phyloP scores from a whole-genome alignment of 768 basidiomycete genomes.

The Symmetrospora coprosmae region DNA sequence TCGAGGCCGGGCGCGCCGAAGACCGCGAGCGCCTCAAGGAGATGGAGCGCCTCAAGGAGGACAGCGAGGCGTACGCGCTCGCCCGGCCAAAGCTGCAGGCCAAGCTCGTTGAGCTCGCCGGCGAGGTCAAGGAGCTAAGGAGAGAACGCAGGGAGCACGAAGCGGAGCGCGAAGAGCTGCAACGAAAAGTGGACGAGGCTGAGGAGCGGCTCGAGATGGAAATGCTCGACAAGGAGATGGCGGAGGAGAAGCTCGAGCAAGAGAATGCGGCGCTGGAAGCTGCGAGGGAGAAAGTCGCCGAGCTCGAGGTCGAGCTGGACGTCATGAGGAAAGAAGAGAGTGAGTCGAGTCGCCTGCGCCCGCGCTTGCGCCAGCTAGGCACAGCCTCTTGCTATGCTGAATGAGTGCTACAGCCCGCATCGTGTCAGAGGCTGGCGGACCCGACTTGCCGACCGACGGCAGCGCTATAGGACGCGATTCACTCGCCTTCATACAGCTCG shows the following conservation, averaged over 20 bases:
- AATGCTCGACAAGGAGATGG: slow-evolving; percentile 89
- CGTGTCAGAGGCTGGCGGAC: too few species aligned
- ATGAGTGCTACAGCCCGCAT: too few species aligned
- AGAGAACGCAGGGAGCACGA: slow-evolving; percentile 47
- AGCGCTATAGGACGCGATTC: slow-evolving; percentile 37
- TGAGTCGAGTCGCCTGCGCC: slow-evolving; percentile 11
- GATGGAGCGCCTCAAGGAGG: slow-evolving; percentile 67
- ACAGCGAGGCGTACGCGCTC: slow-evolving; percentile 68
- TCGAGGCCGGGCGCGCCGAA: slow-evolving; percentile 75
- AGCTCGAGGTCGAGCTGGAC: slow-evolving; percentile 67
- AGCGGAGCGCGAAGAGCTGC: slow-evolving; percentile 59
- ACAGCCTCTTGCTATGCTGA: too few species aligned
- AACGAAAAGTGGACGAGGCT: slow-evolving; percentile 57
- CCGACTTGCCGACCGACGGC: slow-evolving; percentile 24
- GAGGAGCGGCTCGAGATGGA: slow-evolving; percentile 88
- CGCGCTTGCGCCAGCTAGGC: too few species aligned
- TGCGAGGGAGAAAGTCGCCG: slow-evolving; percentile 59
- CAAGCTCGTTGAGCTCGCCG: slow-evolving; percentile 25
- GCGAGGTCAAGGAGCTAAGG: slow-evolving; percentile 25
- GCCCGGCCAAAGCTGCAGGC: slow-evolving; percentile 67
- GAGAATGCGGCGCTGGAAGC: slow-evolving; percentile 66
- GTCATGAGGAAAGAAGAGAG: slow-evolving; percentile 54
- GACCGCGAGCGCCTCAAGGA: slow-evolving; percentile 70
- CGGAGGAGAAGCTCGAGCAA: slow-evolving; percentile 76
- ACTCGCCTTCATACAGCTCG: slow-evolving; percentile 56